Evolutionary conservation across 371 early-diverging fungal species (phyloP), one percentile per base, ranked within the genome.

Genomic region (Lichtheimia corymbifera): DNA sequence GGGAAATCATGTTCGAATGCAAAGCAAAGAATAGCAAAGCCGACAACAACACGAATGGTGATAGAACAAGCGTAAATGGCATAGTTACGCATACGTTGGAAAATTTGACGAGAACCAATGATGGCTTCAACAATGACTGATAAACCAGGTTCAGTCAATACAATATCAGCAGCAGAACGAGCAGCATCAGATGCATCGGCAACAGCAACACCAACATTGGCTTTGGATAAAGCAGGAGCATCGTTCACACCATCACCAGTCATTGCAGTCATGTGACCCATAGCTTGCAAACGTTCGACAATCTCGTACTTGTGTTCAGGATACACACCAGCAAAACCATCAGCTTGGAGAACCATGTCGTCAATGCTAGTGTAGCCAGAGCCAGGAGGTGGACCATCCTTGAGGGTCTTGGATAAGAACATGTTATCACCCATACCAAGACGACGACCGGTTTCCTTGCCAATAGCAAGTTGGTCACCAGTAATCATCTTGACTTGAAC

Each of bases 241-340:
- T 97, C 99, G 77, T 96, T 97, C 64, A 95, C 95, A 82, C 97
- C 97, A 74, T 97, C 97, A 71, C 99, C 98, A 44, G 94, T 93
- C 94, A 95, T 94, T 51, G 89, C 91, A 55, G 90, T 92, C 76
- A 91, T 83, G 63, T 92, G 88, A 24, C 89, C 90, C 64, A 84
- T 76, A 64, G 83, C 82, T 77, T 96, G 94, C 56, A 97, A 84
- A 55, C 93, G 91, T 70, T 90, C 88, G 47, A 98, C 94, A 78
- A 97, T 93, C 75, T 92, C 91, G 62, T 91, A 86, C 84, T 97
- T 97, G 83, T 94, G 93, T 74, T 97, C 96, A 18, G 98, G 95
- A 66, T 87, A 89, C 63, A 93, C 93, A 65, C 95, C 88, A 41
- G 97, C 97, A 74, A 96, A 94, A 61, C 94, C 94, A 60, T 90